These are phyloP conservation scores for Emergomyces africanus DNA, from an alignment of 2,329 filamentous ascomycete species.

Conservation along the genomic window DNA sequence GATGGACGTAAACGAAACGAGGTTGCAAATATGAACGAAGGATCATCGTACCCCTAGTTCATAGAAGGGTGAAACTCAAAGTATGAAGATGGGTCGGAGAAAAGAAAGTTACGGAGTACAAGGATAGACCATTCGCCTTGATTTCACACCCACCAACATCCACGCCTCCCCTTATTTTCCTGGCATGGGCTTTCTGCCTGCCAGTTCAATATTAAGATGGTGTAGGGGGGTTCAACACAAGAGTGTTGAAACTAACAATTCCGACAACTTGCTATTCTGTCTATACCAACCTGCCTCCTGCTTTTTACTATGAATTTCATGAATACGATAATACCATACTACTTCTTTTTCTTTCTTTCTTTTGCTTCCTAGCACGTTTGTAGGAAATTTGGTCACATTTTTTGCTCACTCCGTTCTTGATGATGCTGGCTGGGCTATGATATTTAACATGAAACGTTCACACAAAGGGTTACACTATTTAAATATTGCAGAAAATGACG, in stretches of 20 bases:
- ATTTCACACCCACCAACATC: too few relatives aligned
- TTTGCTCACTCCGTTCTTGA: not conserved
- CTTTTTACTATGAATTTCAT: not conserved
- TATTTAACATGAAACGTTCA: too few relatives aligned
- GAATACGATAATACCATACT: not conserved
- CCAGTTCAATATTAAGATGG: too few relatives aligned
- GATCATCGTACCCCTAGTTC: not conserved
- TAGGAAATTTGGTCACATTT: not conserved
- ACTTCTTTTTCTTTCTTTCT: not conserved
- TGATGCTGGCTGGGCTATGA: not conserved
- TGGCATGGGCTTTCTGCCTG: too few relatives aligned
- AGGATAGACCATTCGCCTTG: too few relatives aligned
- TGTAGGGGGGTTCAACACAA: not conserved
- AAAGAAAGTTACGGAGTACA: too few relatives aligned
- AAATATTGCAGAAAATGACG: constrained; percentile 7
- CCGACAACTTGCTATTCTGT: not conserved
- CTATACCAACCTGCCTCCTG: not conserved
- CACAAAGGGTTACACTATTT: constrained; percentile 11
- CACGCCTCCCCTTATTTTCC: too few relatives aligned
- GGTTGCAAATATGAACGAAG: not conserved
- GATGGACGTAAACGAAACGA: not conserved
- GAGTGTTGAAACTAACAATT: not conserved
- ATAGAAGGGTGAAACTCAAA: not conserved
- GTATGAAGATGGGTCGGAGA: too few relatives aligned
- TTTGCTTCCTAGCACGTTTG: not conserved